A percentile compares a stretch with the other conserved stretches of the same genome.
These are phyloP conservation scores for Aspergillus sp. DNA, from an alignment of 2,329 filamentous ascomycete species.

Conservation along the genomic window DNA sequence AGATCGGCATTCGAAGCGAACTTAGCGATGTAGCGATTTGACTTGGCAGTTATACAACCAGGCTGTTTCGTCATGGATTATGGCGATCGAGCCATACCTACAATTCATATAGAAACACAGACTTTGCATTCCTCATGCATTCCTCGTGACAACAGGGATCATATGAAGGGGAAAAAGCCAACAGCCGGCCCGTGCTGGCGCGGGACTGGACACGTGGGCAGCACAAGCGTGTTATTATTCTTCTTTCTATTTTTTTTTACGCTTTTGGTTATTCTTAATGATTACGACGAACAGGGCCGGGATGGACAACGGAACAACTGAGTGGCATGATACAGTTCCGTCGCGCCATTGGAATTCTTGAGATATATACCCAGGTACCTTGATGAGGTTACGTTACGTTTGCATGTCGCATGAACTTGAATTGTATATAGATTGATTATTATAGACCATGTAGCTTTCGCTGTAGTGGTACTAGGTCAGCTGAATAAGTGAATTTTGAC, in stretches of 20 bases:
- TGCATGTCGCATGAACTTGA: background rate
- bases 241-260: background rate
- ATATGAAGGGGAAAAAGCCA: background rate
- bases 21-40: slow-evolving; percentile 7
- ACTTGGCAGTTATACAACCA: no score
- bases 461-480: no score
- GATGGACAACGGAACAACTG: background rate
- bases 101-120: no score
- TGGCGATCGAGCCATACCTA: no score
- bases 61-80: no score
- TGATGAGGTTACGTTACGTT: background rate
- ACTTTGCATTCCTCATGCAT: background rate
- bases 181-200: slow-evolving; percentile 5
- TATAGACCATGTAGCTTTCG: no score
- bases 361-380: background rate
- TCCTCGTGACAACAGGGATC: no score
- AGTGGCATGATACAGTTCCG: no score
- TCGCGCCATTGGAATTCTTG: no score
- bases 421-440: background rate
- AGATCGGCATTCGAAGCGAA: slow-evolving; percentile 21
- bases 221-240: slow-evolving; percentile 1
- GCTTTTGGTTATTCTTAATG: background rate
- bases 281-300: background rate
- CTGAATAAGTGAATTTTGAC: no score
- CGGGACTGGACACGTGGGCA: slow-evolving; percentile 2